Base-by-base conservation (phyloP, 805 yeast species). In the Clavispora carvajalis region DNA sequence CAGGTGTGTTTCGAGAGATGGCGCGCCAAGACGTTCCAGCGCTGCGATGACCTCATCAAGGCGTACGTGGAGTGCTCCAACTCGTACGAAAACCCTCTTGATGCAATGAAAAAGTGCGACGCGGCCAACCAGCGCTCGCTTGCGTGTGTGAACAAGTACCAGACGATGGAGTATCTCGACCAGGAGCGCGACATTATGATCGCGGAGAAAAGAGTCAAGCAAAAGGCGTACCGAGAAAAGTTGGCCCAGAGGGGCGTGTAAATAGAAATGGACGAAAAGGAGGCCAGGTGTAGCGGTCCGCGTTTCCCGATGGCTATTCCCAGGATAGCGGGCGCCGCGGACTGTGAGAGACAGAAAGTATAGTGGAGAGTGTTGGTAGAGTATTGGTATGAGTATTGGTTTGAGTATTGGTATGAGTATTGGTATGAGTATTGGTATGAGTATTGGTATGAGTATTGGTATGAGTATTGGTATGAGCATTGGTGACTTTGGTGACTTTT, bases 1-100 rank as follows among this genome's bases (percentile, higher is more conserved):
- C 80, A 79, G 60, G 75, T 79, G 43, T 80, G 83, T 25, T 77
- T 85, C 53, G 79, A 75, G 49, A 75, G 85, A 52, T 79, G 90
- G 81, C 77, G 84, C 58, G 73, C 67, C 43, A 69, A 70, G 53
- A 77, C 91, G 0, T 84, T 84, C 67, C 71, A 75, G 34, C 59
- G 64, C 41, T 85, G 95, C 57, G 86, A 80, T 51, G 82, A 74
- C 15, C 63, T 69, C 35, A 96, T 90, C 24, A 40, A 45, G 64
- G 77, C 71, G 13, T 83, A 80, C 54, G 77, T 82, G 3, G 74
- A 73, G 33, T 87, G 95, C 58, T 79, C 88, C 28, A 74, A 77
- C 48, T 57, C 65, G 33, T 67, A 58, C 28, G 64, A 74, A 34
- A 86, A 63, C 39, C 73, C 93, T 5, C 47, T 84, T 33, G 81